Evolutionary conservation across 2,329 filamentous ascomycete species (phyloP), one percentile per base, ranked within the genome.

Genomic region (Esteya vermicola): DNA sequence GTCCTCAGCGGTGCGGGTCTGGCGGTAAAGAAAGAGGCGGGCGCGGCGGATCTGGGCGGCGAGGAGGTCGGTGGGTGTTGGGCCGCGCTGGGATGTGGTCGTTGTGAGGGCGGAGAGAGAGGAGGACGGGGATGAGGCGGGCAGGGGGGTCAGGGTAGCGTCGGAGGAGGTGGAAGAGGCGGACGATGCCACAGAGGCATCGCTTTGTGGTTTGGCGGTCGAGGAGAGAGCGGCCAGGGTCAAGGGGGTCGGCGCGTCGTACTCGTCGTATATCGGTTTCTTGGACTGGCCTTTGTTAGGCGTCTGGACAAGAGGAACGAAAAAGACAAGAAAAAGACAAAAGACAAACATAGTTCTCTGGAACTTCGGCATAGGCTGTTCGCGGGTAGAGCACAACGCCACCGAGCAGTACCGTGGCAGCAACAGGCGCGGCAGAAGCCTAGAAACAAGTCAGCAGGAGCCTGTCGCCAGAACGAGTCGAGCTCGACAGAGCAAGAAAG

Each of bases 1-100:
- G 59, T 85, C 78, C 66, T 96, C 89, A 52, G 80, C 75, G 41
- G 68, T 62, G 41, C 79, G 74, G 43, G 82, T 81, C 55, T 88
- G 76, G 39, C 68, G 61, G 67, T 96, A 82, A 33, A 95, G 67
- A 57, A 81, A 81, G 46, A 95, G 68, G 45, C 91, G 85, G 44
- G 73, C 83, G 50, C 70, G 73, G 52, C 84, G 78, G 55, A 98
- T 81, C 57, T 95, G 78, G 26, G 70, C 70, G 43, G 91, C 85
- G 28, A 98, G 75, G 37, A 86, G 81, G 61, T 94, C 88, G 48
- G 91, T 96, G 13, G 86, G 86, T 19, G 86, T 85, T 13, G 85
- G 84, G 46, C 65, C 61, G 44, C 34, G 42, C 4, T 22, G 19
- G 14, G 57, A 57, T 42, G 57, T 52, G 49, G 47, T 42, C 44